These are phyloP conservation scores for Didymella exigua DNA, from an alignment of 2,329 filamentous ascomycete genomes.

Conservation along the genomic window DNA sequence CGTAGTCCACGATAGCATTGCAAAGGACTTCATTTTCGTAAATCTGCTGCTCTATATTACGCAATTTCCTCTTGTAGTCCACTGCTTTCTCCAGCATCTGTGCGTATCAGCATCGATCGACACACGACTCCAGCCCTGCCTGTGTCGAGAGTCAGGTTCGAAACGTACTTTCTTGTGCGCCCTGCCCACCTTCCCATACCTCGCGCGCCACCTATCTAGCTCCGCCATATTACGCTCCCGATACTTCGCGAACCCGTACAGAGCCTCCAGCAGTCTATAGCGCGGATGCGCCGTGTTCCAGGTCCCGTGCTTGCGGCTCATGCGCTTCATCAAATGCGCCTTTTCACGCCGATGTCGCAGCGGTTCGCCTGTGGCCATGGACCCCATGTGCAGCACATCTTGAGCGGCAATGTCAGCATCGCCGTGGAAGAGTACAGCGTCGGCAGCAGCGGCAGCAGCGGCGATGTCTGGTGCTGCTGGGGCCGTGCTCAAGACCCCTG, in stretches of 20 bases:
- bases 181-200: slow-evolving; percentile 32
- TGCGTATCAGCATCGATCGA: background rate
- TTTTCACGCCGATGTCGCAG: slow-evolving; percentile 28
- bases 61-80: slow-evolving; percentile 51
- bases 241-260: slow-evolving; percentile 28
- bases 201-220: slow-evolving; percentile 27
- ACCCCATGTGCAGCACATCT: slow-evolving; percentile 15
- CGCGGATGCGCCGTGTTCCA: slow-evolving; percentile 27
- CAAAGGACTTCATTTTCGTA: slow-evolving; percentile 55
- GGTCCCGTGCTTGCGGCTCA: slow-evolving; percentile 26
- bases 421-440: background rate
- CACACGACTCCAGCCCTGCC: too few species aligned
- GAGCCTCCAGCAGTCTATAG: slow-evolving; percentile 28
- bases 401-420: slow-evolving; percentile 4
- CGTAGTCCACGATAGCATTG: slow-evolving; percentile 53
- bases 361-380: slow-evolving; percentile 17
- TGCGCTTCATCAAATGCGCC: slow-evolving; percentile 25
- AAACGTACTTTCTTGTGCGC: slow-evolving; percentile 29
- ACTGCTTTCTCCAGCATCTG: slow-evolving; percentile 29
- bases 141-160: too few species aligned
- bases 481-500: background rate
- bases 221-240: slow-evolving; percentile 27
- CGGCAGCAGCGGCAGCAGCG: background rate
- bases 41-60: slow-evolving; percentile 52
- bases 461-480: background rate